Conservation (phyloP, 768 basidiomycete genomes). For the Peribolospora baueri region DNA sequence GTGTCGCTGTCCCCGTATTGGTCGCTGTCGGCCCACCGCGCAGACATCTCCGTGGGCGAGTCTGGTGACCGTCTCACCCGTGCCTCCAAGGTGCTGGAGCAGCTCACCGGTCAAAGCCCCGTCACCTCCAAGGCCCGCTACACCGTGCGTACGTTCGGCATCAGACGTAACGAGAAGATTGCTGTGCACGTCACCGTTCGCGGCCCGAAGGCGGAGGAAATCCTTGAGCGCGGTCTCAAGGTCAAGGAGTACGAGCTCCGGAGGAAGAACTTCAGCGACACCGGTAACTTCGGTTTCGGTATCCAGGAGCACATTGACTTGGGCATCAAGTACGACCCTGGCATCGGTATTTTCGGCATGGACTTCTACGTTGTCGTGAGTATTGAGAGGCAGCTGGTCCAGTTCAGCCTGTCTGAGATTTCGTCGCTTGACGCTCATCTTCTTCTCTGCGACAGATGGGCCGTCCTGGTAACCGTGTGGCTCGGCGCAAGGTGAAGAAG, state of each 20-base stretch:
- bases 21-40: neutral
- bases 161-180: conserved; percentile 99
- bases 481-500: conserved; percentile 70
- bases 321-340: conserved; percentile 92
- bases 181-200: conserved; percentile 73
- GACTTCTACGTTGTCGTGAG: conserved; percentile 56
- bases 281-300: conserved; percentile 98
- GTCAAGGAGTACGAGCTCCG: conserved; percentile 99
- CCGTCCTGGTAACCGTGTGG: conserved; percentile 73
- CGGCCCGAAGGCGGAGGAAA: conserved; percentile 98
- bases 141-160: conserved; percentile 96
- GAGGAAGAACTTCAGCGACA: conserved; percentile 92
- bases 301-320: conserved; percentile 98
- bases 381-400: neutral
- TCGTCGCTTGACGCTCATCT: neutral
- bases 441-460: conserved; percentile 38
- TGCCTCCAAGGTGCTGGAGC: conserved; percentile 96
- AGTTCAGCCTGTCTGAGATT: neutral
- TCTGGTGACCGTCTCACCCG: conserved; percentile 96
- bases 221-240: conserved; percentile 93
- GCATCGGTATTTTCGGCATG: conserved; percentile 99
- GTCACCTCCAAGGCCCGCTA: conserved; percentile 99
- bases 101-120: conserved; percentile 96
- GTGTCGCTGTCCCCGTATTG: neutral
- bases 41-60: conserved; percentile 99